Evolutionary conservation across 345 rosid genomes (phyloP), one percentile per base, ranked within the genome.

Genomic region (Geranium rotundifolium): DNA sequence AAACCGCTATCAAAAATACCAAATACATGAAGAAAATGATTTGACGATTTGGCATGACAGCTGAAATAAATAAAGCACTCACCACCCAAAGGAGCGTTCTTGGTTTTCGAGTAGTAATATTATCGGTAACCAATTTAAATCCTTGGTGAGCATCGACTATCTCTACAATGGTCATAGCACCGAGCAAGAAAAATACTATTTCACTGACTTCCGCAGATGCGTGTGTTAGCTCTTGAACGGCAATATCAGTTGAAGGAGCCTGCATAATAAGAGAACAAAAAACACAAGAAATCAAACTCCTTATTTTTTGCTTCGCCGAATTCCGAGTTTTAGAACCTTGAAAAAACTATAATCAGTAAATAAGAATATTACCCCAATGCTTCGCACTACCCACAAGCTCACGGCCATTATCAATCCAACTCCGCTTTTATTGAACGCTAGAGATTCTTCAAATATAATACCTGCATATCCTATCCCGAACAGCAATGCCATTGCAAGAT

Each of bases 81-180:
- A 93, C 99, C 95, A 86, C 97, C 99, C 97, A 90, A 58, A 93
- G 84, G 65, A 93, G 86, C 20, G 90, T 75, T 63, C 65, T 77
- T 16, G 95, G 97, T 67, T 87, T 87, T 75, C 97, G 82, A 77
- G 99, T 84, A 50, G 95, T 93, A 67, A 93, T 93, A 77, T 83
- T 88, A 77, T 93, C 97, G 20, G 97, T 93, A 66, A 93, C 97
- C 55, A 93, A 80, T 82, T 93, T 93, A 83, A 93, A 93, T 63
- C 99, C 99, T 86, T 93, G 99, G 79, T 93, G 99, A 61, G 99
- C 97, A 76, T 93, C 99, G 60, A 93, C 90, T 61, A 92, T 89
- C 84, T 92, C 96, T 46, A 89, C 97, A 27, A 93, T 93, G 55
- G 99, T 93, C 99, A 93, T 93, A 19, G 99, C 99, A 13, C 99